phyloP scores from a whole-genome alignment of 805 yeast genomes.

The Myxozyma geophila region DNA sequence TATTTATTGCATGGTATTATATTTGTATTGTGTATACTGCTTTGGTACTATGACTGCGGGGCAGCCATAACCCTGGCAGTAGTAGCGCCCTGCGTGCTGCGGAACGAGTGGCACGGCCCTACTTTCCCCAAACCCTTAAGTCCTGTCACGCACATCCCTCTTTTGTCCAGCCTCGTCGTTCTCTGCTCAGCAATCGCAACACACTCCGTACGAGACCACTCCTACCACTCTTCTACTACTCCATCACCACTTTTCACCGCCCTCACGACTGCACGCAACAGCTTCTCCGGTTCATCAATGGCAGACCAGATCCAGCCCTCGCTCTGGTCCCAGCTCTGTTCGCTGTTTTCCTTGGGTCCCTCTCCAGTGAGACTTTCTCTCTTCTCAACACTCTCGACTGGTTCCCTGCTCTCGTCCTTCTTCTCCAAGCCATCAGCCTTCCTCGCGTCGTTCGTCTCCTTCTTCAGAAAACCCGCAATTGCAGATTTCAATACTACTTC shows the following conservation, averaged over 20 bases:
- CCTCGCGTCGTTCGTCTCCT: constrained; percentile 8
- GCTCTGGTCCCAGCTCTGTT: constrained; percentile 10
- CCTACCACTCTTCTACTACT: not conserved
- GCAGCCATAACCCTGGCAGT: too few species aligned
- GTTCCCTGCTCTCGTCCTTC: constrained; percentile 4
- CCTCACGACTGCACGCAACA: not conserved
- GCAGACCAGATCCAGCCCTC: not conserved
- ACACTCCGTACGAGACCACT: not conserved
- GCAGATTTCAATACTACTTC: not conserved
- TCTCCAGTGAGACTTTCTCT: not conserved
- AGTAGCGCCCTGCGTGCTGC: too few species aligned
- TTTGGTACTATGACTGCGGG: too few species aligned
- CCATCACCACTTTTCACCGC: not conserved
- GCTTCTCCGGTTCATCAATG: not conserved
- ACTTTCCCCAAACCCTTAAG: not conserved
- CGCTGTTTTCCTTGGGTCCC: not conserved
- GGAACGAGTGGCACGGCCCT: not conserved
- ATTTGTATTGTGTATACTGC: too few species aligned
- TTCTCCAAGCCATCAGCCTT: constrained; percentile 7
- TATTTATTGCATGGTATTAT: too few species aligned
- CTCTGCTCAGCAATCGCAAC: not conserved
- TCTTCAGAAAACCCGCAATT: not conserved
- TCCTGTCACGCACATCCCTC: not conserved
- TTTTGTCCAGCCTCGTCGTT: constrained; percentile 5
- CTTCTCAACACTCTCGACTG: constrained; percentile 15